These are phyloP conservation scores for Leccinum longicurvipes DNA, from an alignment of 768 basidiomycete genomes.

Conservation along the genomic window DNA sequence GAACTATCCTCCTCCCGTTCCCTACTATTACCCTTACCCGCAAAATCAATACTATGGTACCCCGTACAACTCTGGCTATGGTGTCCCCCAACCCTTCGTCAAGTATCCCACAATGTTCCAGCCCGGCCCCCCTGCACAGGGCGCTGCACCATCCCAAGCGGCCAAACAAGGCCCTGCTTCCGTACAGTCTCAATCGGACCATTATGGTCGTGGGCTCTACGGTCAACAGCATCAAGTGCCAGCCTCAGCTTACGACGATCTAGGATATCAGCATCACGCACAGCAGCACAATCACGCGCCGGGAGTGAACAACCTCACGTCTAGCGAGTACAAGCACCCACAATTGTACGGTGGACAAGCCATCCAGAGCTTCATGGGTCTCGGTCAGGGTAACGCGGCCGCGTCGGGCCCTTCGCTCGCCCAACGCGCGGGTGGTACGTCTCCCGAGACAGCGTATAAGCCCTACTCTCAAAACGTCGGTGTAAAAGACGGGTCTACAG, in stretches of 20 bases:
- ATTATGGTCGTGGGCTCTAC: constrained; percentile 63
- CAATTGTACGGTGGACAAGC: constrained; percentile 49
- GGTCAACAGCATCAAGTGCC: constrained; percentile 55
- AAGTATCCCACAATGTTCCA: constrained; percentile 80
- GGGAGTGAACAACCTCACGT: constrained; percentile 36
- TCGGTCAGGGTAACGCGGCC: constrained; percentile 42
- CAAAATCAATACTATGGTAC: constrained; percentile 76
- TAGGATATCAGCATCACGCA: constrained; percentile 52
- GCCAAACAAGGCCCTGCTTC: constrained; percentile 62
- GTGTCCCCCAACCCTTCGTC: constrained; percentile 64
- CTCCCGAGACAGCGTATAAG: constrained; percentile 74
- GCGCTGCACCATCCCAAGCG: constrained; percentile 59
- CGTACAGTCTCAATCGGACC: constrained; percentile 51
- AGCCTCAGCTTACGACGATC: constrained; percentile 46
- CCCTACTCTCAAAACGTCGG: constrained; percentile 55
- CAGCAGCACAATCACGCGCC: constrained; percentile 57
- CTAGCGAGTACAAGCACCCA: constrained; percentile 45
- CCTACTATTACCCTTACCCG: constrained; percentile 65
- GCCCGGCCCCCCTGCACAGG: constrained; percentile 65
- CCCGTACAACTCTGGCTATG: constrained; percentile 59
- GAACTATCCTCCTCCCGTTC: constrained; percentile 57
- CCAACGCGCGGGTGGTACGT: constrained; percentile 46
- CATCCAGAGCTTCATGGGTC: constrained; percentile 71
- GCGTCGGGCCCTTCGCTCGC: constrained; percentile 46
- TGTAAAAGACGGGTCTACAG: constrained; percentile 56